These are phyloP conservation scores for Dionaea muscipula DNA, from an alignment of 179 eudicot genomes.

Conservation along the genomic window DNA sequence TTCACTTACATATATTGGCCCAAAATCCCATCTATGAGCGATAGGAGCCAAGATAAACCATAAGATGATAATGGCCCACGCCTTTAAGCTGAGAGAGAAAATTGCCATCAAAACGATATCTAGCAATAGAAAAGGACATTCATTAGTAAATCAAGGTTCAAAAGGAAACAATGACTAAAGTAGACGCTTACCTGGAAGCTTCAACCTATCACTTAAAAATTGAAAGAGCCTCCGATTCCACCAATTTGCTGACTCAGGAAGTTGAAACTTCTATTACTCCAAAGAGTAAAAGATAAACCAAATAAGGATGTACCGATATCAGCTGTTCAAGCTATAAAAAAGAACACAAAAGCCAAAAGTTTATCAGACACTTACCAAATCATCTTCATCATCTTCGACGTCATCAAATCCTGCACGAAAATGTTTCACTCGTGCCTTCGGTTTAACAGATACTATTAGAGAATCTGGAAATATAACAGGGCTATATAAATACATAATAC, in stretches of 20 bases:
- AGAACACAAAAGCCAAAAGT: slow-evolving; percentile 1
- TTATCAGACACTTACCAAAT: slow-evolving; percentile 39
- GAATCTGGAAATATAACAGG: slow-evolving; percentile 35
- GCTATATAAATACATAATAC: not conserved
- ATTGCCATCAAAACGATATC: slow-evolving; percentile 84
- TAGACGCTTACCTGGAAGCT: slow-evolving; percentile 60
- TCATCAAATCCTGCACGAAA: slow-evolving; percentile 37
- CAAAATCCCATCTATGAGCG: slow-evolving; percentile 72
- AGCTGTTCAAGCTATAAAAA: not conserved
- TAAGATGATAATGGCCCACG: slow-evolving; percentile 45
- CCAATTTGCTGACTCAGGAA: slow-evolving; percentile 56
- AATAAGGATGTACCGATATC: not conserved
- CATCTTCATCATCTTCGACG: slow-evolving; percentile 70
- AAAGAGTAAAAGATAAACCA: slow-evolving; percentile 4
- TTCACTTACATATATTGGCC: slow-evolving; percentile 82
- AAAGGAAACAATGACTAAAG: slow-evolving; percentile 3
- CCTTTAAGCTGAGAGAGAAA: slow-evolving; percentile 76
- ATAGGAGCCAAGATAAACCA: slow-evolving; percentile 94
- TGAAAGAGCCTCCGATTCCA: slow-evolving; percentile 66
- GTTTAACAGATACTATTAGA: slow-evolving; percentile 66
- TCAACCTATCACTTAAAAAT: slow-evolving; percentile 53
- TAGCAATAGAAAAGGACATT: slow-evolving; percentile 22
- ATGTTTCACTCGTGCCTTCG: slow-evolving; percentile 71
- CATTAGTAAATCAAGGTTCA: slow-evolving; percentile 19
- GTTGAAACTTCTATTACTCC: slow-evolving; percentile 57